These are phyloP conservation scores for Fusarium pseudocircinatum DNA, from an alignment of 2,329 filamentous ascomycete species.

Conservation along the genomic window DNA sequence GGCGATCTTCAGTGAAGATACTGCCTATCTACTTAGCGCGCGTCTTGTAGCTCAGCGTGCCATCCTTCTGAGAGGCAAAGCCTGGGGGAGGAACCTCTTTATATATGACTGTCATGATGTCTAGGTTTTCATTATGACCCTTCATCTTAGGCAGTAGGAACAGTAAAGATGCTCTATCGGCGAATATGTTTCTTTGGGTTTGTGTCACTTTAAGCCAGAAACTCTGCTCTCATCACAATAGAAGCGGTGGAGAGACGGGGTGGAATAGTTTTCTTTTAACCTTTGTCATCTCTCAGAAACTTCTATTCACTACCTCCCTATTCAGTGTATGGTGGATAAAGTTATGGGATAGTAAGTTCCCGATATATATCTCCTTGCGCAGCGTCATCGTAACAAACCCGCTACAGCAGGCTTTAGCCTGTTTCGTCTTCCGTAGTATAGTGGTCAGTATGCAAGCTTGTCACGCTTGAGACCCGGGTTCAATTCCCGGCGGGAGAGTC, in stretches of 20 bases:
- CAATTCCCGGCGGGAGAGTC: conserved; percentile 44
- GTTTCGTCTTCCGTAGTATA: conserved; percentile 22
- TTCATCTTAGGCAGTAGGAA: not conserved
- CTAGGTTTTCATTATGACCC: not conserved
- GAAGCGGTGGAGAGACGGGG: not conserved
- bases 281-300: accelerated
- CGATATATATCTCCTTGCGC: not conserved
- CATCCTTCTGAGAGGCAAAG: not conserved
- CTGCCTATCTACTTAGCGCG: not conserved
- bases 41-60: not conserved
- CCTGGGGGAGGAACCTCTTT: not conserved
- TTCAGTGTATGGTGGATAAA: not conserved
- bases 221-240: not conserved
- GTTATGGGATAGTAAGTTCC: too few species aligned
- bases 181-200: not conserved
- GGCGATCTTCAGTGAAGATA: not conserved
- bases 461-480: conserved; percentile 46
- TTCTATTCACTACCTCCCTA: not conserved
- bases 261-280: not conserved
- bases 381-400: not conserved
- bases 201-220: not conserved
- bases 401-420: not conserved
- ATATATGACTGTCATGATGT: not conserved
- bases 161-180: not conserved
- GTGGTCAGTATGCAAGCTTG: conserved; percentile 48